Conservation (phyloP, 140 eudicot genomes). For the Anethum foeniculum region DNA sequence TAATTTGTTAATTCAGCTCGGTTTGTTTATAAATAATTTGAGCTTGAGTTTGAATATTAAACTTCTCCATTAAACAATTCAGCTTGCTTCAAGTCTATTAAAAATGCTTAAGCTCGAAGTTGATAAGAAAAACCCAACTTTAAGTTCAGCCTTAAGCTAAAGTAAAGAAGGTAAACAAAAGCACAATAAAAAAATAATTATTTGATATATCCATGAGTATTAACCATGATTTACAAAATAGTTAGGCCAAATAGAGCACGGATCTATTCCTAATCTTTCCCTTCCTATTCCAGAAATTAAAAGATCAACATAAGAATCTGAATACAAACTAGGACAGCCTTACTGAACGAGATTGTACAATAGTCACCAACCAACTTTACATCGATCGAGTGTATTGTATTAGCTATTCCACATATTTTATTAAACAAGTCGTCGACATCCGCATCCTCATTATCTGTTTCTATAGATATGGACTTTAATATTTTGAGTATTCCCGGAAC, state of each 20-base stretch:
- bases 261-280: slow-evolving; percentile 36
- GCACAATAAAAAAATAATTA: background rate
- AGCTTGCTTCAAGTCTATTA: background rate
- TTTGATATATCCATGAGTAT: slow-evolving; percentile 8
- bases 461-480: slow-evolving; percentile 34
- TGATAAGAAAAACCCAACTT: background rate
- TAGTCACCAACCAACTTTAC: slow-evolving; percentile 45
- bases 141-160: background rate
- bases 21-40: background rate
- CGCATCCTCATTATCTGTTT: slow-evolving; percentile 48
- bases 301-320: slow-evolving; percentile 18
- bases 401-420: slow-evolving; percentile 44
- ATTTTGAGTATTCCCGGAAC: slow-evolving; percentile 62
- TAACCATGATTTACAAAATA: slow-evolving; percentile 71
- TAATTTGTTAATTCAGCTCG: background rate
- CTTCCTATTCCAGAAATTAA: slow-evolving; percentile 41
- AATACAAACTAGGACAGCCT: slow-evolving; percentile 15
- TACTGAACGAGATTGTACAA: slow-evolving; percentile 5
- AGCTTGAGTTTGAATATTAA: background rate
- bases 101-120: background rate
- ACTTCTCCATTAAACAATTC: background rate
- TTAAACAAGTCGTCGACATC: slow-evolving; percentile 37
- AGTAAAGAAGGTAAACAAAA: background rate
- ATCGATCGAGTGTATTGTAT: slow-evolving; percentile 47
- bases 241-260: slow-evolving; percentile 60